A percentile compares a stretch with the other conserved stretches of the same genome.
Evolutionary conservation across 1,139 yeast genomes (phyloP).

Genomic region (Saccharomyces pastorianus): DNA sequence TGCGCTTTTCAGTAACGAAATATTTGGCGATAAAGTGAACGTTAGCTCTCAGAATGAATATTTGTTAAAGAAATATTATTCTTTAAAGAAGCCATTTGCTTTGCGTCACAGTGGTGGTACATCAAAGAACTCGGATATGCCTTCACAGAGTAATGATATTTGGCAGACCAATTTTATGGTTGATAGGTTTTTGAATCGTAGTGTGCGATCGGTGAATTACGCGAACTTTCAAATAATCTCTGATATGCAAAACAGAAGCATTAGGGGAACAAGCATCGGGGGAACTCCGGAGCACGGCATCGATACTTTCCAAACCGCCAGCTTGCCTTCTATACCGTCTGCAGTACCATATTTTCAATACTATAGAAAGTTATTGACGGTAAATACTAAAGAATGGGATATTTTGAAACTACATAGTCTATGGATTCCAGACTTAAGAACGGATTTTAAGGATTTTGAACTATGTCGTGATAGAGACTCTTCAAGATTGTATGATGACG

Average conservation of each 20-base stretch:
- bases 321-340: background rate
- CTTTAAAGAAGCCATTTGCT: background rate
- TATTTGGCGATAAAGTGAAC: background rate
- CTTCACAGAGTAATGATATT: background rate
- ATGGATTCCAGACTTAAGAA: conserved; percentile 3
- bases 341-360: conserved; percentile 8
- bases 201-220: background rate
- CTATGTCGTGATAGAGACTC: background rate
- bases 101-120: background rate
- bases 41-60: conserved; percentile 3
- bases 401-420: conserved; percentile 6
- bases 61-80: conserved; percentile 4
- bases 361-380: conserved; percentile 7
- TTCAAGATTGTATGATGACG: too few relatives aligned
- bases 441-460: background rate
- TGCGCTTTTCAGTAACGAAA: background rate
- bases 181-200: background rate
- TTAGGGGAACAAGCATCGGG: background rate
- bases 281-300: background rate
- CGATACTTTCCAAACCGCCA: background rate
- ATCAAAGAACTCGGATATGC: background rate
- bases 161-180: background rate
- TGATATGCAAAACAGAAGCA: background rate
- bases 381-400: conserved; percentile 6
- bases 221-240: background rate